phyloP scores from a whole-genome alignment of 1,284 basidiomycete species.

The Peniophora sp. region DNA sequence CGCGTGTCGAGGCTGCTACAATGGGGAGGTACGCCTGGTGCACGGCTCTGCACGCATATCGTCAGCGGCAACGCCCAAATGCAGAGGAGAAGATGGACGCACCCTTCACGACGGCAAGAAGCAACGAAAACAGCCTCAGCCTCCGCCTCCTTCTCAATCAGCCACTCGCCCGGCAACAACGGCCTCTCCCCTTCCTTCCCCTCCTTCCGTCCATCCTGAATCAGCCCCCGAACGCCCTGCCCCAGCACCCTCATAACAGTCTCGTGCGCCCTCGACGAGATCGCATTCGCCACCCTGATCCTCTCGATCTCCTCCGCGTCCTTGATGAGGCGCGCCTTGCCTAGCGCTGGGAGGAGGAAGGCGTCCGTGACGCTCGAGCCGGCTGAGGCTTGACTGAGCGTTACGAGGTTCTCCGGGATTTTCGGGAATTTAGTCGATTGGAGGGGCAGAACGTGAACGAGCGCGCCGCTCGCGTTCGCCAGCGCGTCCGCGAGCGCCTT shows the following conservation, averaged over 20 bases:
- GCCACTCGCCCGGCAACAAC: slow-evolving; percentile 67
- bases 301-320: slow-evolving; percentile 63
- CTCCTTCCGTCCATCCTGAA: slow-evolving; percentile 23
- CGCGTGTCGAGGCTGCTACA: slow-evolving; percentile 75
- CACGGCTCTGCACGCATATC: slow-evolving; percentile 42
- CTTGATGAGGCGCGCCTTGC: slow-evolving; percentile 73
- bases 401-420: slow-evolving; percentile 33
- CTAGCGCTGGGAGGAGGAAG: slow-evolving; percentile 68
- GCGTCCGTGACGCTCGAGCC: slow-evolving; percentile 37
- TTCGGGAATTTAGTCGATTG: slow-evolving; percentile 46
- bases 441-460: slow-evolving; percentile 58
- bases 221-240: slow-evolving; percentile 52
- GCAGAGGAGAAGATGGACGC: slow-evolving; percentile 16
- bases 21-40: slow-evolving; percentile 89
- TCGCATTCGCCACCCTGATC: slow-evolving; percentile 73
- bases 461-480: slow-evolving; percentile 48
- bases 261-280: slow-evolving; percentile 84
- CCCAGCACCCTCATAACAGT: slow-evolving; percentile 87
- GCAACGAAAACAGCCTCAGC: slow-evolving; percentile 89
- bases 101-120: slow-evolving; percentile 80
- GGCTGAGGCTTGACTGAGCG: slow-evolving; percentile 20
- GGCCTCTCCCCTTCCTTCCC: slow-evolving; percentile 44
- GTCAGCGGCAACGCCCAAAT: background rate
- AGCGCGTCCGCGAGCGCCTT: slow-evolving; percentile 44
- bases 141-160: slow-evolving; percentile 84